Base-by-base conservation (phyloP, 2,329 filamentous ascomycete species). In the Penicillium concentricum region DNA sequence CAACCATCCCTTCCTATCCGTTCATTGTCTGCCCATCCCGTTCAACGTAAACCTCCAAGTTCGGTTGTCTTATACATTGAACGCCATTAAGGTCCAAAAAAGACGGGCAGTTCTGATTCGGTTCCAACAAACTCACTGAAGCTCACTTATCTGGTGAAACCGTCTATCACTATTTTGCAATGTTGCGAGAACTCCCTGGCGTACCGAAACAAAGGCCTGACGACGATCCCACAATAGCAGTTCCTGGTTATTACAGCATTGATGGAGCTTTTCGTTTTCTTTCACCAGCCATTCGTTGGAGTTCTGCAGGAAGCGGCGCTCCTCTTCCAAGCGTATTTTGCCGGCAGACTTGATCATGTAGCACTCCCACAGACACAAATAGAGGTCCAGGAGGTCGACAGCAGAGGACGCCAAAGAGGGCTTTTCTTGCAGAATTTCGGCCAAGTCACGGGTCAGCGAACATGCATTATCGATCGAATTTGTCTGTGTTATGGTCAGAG, bases 381-480 rank as follows among this genome's bases (percentile, higher is more conserved):
- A 56, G 20, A 51, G 42, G 43, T 56, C 53, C 38, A 35, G 32
- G 13, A 35, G 32, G 32, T 35, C 32, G 5, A 35, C 32, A 16
- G 32, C 32, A 8, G 32, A 35, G 32, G 32, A 35, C 5, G 15
- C 6, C 16, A 7, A 51, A 26, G 8, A 41, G 16, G 38, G 18
- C 2, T 39, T 4, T 2, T 12, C 22, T 39, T 18, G 20, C 9
- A 39, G n/a, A 10, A 39, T 39, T 5, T 39, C 7, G 2, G 37
- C 2, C 6, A 39, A 9, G 6, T 39, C 8, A 12, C n/a, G 9
- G 5, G 37, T 39, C 6, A 39, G 37, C 7, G n/a, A 39, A 39
- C 37, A 39, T 6, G 37, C 37, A 1, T 7, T n/a, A 39, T n/a
- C 37, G 3, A 60, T 85, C 32, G 32, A 6, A 5, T 2, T 34